Percentiles rank a stretch among this genome's conserved stretches.
phyloP scores from a whole-genome alignment of 768 basidiomycete genomes.

The Polyporus arcularius region DNA sequence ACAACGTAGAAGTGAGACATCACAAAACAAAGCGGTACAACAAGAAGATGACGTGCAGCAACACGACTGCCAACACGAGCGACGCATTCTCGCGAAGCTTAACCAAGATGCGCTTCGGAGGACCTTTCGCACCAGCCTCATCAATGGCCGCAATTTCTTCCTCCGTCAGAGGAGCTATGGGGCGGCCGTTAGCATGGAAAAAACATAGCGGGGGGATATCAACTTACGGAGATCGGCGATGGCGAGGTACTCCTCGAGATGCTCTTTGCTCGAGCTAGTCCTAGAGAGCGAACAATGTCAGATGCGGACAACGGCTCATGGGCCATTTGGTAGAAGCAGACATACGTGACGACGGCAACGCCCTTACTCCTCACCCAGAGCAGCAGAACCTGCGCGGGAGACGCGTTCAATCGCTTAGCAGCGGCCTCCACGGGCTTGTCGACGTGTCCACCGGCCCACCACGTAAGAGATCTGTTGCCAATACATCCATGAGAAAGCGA shows the following conservation, averaged over 20 bases:
- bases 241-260: slow-evolving; percentile 57
- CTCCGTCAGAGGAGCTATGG: slow-evolving; percentile 49
- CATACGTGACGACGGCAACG: slow-evolving; percentile 62
- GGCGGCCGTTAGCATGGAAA: slow-evolving; percentile 1
- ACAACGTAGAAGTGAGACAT: no score
- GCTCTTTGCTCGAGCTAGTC: slow-evolving; percentile 60
- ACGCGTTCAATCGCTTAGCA: slow-evolving; percentile 55
- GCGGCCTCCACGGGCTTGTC: slow-evolving; percentile 56
- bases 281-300: slow-evolving; percentile 30
- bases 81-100: neutral
- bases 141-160: slow-evolving; percentile 68
- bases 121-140: slow-evolving; percentile 56
- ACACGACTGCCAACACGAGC: no score
- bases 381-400: slow-evolving; percentile 66
- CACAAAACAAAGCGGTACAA: no score
- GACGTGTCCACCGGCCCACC: slow-evolving; percentile 62
- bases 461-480: slow-evolving; percentile 54
- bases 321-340: neutral
- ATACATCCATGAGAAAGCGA: neutral
- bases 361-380: slow-evolving; percentile 71
- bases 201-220: neutral
- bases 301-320: no score
- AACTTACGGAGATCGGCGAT: neutral
- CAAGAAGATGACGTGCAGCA: no score
- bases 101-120: slow-evolving; percentile 29